Evolutionary conservation across 2,329 filamentous ascomycete species (phyloP), one percentile per base, ranked within the genome.

Genomic region (Neophaeococcomyces aloes): DNA sequence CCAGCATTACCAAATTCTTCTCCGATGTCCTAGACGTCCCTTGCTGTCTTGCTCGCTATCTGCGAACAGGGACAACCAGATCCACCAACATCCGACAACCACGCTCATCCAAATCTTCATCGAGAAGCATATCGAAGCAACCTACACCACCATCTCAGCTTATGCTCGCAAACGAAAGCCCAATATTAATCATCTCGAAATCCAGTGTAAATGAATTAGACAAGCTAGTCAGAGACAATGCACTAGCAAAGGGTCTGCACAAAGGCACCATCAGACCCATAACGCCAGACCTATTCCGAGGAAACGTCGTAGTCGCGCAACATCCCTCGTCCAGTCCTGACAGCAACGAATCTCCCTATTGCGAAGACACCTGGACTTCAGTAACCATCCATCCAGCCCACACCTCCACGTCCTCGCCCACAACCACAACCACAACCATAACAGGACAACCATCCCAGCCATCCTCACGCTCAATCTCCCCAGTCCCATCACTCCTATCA

Each of bases 101-200:
- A 3, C 42, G 46, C 33, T 46, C 52, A 15, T 7, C 73, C 72
- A 3, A 67, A 71, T 15, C 79, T 75, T 49, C 75, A 74, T 52
- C 60, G 62, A 48, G 47, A 57, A n/a, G 51, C 23, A 31, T 66
- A 71, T 1, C 71, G 72, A 14, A 75, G 71, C 70, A 72, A 2
- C 76, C 47, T 67, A 65, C 19, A 69, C 78, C 55, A 55, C 49
- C 46, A 13, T 61, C 72, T 40, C 75, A 79, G 3, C 87, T 96
- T 27, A 67, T 91, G 0, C 68, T 98, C 2, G 84, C 88, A 18
- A 98, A 98, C 59, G 91, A 96, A 62, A 94, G 86, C 42, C 89
- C 91, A 0, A 93, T 98, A 34, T 73, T 98, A 1, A 76, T 86
- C 36, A 81, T 96, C 44, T 86, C 85, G 15, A 74, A 78, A 42